Evolutionary conservation across 805 yeast genomes (phyloP).

Genomic region (Kregervanrija fluxuum): DNA sequence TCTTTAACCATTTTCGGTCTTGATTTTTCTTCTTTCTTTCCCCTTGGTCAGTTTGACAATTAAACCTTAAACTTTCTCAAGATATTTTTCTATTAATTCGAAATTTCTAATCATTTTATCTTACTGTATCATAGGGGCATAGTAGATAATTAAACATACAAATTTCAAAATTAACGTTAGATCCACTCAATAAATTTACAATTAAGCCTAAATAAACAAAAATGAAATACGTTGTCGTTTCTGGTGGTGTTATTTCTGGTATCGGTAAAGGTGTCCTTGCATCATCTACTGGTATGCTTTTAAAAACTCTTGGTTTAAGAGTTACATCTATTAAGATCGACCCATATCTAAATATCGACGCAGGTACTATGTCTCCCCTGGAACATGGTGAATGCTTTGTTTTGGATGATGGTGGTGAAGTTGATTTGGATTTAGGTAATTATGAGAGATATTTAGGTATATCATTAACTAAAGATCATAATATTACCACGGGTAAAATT

Average conservation of each 20-base stretch:
- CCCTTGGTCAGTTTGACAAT: constrained; percentile 3
- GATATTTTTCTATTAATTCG: too few relatives aligned
- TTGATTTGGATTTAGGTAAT: constrained; percentile 95
- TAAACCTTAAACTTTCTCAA: too few relatives aligned
- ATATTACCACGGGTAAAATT: constrained; percentile 97
- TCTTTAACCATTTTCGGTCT: neutral
- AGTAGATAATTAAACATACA: too few relatives aligned
- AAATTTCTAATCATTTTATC: too few relatives aligned
- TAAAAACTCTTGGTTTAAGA: constrained; percentile 89
- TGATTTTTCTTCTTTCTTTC: constrained; percentile 10
- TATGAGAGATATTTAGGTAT: constrained; percentile 95
- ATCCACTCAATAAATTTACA: too few relatives aligned
- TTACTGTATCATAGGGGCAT: too few relatives aligned
- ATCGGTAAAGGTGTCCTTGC: constrained; percentile 99
- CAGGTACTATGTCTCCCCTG: constrained; percentile 98
- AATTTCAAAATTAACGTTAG: too few relatives aligned
- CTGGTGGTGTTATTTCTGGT: constrained; percentile 99
- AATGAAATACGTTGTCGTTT: constrained; percentile 98
- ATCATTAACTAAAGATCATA: constrained; percentile 88
- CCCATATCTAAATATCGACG: constrained; percentile 98
- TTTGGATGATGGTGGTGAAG: constrained; percentile 97
- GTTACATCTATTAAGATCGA: constrained; percentile 97
- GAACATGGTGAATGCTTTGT: constrained; percentile 99
- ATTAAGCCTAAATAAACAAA: constrained; percentile 6
- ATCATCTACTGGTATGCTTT: constrained; percentile 89